Percentiles rank a stretch among this genome's conserved stretches.
Evolutionary conservation across 441 rosid genomes (phyloP).

Genomic region (Syzygium malaccense): DNA sequence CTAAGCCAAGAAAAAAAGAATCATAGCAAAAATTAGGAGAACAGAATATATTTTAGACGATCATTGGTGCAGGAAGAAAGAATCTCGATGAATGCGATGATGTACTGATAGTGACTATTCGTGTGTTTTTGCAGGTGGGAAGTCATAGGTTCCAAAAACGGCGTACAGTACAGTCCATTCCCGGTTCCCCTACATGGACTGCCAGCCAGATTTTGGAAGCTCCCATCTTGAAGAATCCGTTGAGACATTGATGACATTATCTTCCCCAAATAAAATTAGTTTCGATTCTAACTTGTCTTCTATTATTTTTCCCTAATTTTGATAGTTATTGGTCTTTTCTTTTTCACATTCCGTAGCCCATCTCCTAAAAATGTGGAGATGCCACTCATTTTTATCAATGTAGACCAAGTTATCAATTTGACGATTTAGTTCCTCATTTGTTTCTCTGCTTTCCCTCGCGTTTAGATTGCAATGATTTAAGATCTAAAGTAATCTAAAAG

Average conservation of each 20-base stretch:
- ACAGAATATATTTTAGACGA: neutral
- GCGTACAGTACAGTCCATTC: conserved; percentile 67
- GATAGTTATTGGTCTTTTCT: neutral
- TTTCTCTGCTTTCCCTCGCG: neutral
- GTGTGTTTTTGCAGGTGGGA: conserved; percentile 55
- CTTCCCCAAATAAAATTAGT: neutral
- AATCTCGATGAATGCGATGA: neutral
- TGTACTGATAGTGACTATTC: neutral
- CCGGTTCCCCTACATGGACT: conserved; percentile 73
- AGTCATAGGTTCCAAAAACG: conserved; percentile 43
- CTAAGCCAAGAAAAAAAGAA: neutral
- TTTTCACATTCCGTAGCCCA: neutral
- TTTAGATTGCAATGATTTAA: neutral
- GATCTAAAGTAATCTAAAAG: neutral
- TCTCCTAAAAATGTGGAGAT: neutral
- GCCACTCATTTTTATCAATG: neutral
- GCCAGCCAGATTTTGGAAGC: conserved; percentile 60
- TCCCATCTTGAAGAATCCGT: conserved; percentile 6
- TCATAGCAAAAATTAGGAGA: neutral
- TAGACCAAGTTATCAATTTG: neutral
- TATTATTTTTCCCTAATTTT: neutral
- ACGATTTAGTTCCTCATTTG: neutral
- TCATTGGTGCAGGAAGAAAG: neutral
- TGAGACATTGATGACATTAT: neutral
- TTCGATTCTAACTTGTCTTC: neutral